Conservation (phyloP, 495 filamentous ascomycete genomes). For the Rhypophila decipiens region DNA sequence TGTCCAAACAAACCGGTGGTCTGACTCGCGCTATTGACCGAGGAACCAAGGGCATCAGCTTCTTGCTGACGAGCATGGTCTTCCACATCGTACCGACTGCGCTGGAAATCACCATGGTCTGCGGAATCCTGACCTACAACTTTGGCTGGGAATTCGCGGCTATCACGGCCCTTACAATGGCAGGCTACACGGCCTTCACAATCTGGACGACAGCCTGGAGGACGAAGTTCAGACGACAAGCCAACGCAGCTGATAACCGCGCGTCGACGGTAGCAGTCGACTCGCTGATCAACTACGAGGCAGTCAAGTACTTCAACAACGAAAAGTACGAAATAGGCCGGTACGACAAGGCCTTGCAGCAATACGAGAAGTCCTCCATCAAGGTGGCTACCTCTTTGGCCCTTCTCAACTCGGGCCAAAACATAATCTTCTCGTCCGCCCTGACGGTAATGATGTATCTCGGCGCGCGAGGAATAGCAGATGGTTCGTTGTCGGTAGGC, state of each 20-base stretch:
- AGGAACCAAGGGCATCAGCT: slow-evolving; percentile 97
- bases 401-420: slow-evolving; percentile 95
- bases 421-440: slow-evolving; percentile 91
- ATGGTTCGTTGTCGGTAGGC: slow-evolving; percentile 78
- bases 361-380: slow-evolving; percentile 90
- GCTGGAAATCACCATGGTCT: slow-evolving; percentile 90
- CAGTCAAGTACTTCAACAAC: slow-evolving; percentile 99
- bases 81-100: slow-evolving; percentile 95
- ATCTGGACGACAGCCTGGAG: slow-evolving; percentile 94
- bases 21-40: slow-evolving; percentile 91
- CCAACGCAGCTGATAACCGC: slow-evolving; percentile 93
- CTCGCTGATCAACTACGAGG: slow-evolving; percentile 96
- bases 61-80: slow-evolving; percentile 93
- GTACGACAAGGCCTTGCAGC: slow-evolving; percentile 79
- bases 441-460: slow-evolving; percentile 98
- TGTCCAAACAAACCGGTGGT: slow-evolving; percentile 89
- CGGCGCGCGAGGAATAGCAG: slow-evolving; percentile 79
- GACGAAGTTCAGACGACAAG: slow-evolving; percentile 89
- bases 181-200: slow-evolving; percentile 88
- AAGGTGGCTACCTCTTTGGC: slow-evolving; percentile 91
- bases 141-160: slow-evolving; percentile 87
- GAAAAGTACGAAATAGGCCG: slow-evolving; percentile 87
- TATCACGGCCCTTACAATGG: slow-evolving; percentile 87
- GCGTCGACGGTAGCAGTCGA: slow-evolving; percentile 94
- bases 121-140: slow-evolving; percentile 89